These are phyloP conservation scores for Mycena kentingensis DNA, from an alignment of 768 basidiomycete genomes.

Conservation along the genomic window DNA sequence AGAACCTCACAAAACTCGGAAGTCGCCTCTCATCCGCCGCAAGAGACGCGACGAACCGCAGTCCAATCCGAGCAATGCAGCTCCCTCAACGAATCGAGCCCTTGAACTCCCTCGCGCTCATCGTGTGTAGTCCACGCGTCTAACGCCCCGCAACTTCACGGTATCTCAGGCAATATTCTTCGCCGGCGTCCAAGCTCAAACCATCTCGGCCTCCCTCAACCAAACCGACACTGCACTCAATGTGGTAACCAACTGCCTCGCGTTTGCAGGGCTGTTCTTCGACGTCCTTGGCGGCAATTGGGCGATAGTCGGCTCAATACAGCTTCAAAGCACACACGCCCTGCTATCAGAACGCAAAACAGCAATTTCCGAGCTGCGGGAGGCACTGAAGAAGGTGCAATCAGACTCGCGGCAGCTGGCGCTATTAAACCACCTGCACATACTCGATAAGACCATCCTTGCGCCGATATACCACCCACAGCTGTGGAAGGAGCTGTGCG, in stretches of 20 bases:
- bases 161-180: constrained; percentile 15
- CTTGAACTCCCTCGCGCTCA: background rate
- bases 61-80: too few species aligned
- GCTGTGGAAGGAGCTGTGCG: background rate
- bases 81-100: background rate
- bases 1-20: too few species aligned
- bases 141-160: background rate
- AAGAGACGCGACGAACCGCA: too few species aligned
- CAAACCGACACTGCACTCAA: constrained; percentile 1
- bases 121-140: background rate
- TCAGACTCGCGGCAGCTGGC: background rate
- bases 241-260: constrained; percentile 6
- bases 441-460: constrained; percentile 1
- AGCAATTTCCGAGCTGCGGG: background rate
- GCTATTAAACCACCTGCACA: background rate
- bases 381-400: background rate
- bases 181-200: constrained; percentile 15
- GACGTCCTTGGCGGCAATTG: constrained; percentile 11
- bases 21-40: too few species aligned
- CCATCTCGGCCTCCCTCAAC: background rate
- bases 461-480: constrained; percentile 1
- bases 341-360: constrained; percentile 5
- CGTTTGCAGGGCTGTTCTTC: constrained; percentile 13
- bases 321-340: constrained; percentile 6
- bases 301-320: constrained; percentile 3